Evolutionary conservation across 1,139 yeast genomes (phyloP), one percentile per base, ranked within the genome.

Genomic region (Tardiomyces blankii): DNA sequence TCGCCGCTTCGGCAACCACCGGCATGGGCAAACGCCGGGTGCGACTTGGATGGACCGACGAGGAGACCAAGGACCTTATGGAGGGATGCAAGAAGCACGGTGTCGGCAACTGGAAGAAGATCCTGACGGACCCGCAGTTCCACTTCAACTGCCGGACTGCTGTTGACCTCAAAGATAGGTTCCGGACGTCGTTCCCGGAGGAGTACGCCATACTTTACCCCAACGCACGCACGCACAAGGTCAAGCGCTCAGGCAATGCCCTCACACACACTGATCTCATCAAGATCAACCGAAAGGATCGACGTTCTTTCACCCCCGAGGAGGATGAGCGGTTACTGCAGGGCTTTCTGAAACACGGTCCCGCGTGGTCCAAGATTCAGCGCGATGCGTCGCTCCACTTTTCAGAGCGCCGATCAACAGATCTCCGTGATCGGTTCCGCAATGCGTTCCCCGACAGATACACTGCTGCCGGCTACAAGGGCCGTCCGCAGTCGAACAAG

Each of bases 291-390:
- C 66, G 73, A 21, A 69, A 68, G 49, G 72, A 67, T 53, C 65
- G 74, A 23, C 62, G 67, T 11, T 62, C 67, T 25, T 69, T 69
- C 51, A 84, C 95, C 0, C 63, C 74, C 2, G 86, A 76, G 44
- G 98, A 91, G 62, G 97, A 91, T 65, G 77, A 73, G 35, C 68
- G 73, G 40, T 67, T 91, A 42, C 63, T 85, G 28, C 69, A 72
- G 48, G 93, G 95, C 1, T 86, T 78, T 61, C 67, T 75, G 46
- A 74, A 72, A 55, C 79, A 77, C 61, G 97, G 97, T 0, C 75
- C 96, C 0, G 77, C 84, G 32, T 91, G 98, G 98, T 83, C 87
- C 51, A 82, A 82, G 60, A 91, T 91, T 35, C 73, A 69, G 52
- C 61, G 69, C 14, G 73, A 69, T 50, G 61, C 63, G 40, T 52